Conservation (phyloP, 2,329 filamentous ascomycete genomes). For the Chaetomium olivaceum region DNA sequence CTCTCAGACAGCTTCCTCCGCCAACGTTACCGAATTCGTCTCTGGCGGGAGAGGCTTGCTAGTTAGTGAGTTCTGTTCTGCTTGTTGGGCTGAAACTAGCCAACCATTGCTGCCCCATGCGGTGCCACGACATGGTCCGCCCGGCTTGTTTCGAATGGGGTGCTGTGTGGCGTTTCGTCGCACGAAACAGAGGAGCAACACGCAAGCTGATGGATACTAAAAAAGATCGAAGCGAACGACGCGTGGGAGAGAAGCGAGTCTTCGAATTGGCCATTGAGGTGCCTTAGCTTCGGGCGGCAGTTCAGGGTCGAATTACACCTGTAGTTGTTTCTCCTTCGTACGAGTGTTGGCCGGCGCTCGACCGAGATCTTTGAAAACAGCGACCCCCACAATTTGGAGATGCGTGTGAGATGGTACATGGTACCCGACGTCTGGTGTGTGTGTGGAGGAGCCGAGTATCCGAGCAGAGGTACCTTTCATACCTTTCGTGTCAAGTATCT, state of each 20-base stretch:
- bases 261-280: neutral
- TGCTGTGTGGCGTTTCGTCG: neutral
- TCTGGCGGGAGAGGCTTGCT: neutral
- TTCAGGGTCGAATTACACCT: neutral
- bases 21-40: neutral
- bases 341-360: neutral
- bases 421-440: neutral
- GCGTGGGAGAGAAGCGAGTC: neutral
- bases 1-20: neutral
- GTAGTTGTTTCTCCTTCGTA: neutral
- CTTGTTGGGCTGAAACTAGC: neutral
- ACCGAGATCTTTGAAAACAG: slow-evolving; percentile 1
- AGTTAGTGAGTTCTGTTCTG: neutral
- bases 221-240: neutral
- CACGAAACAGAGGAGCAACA: neutral
- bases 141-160: neutral
- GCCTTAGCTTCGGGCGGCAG: neutral
- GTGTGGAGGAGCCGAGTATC: neutral
- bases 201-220: neutral
- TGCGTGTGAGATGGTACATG: neutral
- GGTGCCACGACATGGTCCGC: slow-evolving; percentile 14
- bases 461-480: neutral
- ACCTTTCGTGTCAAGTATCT: neutral
- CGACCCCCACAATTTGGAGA: neutral
- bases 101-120: slow-evolving; percentile 22